Evolutionary conservation across 148 eudicot genomes (phyloP).

Genomic region (Agrostemma githago): DNA sequence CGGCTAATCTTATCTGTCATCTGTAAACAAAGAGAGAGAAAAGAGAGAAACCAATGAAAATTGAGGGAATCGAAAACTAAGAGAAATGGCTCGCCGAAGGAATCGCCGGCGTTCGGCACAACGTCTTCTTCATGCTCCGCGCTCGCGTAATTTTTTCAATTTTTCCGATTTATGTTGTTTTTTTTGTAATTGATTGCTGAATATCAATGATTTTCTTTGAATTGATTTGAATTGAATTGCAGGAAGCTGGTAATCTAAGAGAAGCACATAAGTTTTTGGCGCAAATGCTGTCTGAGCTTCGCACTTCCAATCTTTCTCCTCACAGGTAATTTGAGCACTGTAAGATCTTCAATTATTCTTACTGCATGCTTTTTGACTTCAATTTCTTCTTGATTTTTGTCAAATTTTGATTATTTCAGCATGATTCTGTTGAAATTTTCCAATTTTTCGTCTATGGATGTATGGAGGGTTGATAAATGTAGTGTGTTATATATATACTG

Average conservation of each 20-base stretch:
- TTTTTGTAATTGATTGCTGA: not conserved
- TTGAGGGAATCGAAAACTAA: slow-evolving; percentile 71
- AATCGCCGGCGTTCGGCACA: slow-evolving; percentile 88
- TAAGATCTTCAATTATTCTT: slow-evolving; percentile 22
- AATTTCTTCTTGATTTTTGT: not conserved
- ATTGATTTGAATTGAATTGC: slow-evolving; percentile 4
- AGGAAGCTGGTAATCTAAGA: slow-evolving; percentile 83
- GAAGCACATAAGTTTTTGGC: slow-evolving; percentile 89
- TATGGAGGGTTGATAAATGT: not conserved
- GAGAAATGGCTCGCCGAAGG: slow-evolving; percentile 99
- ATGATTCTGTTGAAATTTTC: not conserved
- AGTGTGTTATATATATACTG: not conserved
- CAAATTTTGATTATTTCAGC: not conserved
- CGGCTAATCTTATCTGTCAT: not conserved
- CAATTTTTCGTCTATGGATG: not conserved
- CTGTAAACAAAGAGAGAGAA: not conserved
- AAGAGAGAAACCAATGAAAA: slow-evolving; percentile 34
- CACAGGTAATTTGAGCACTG: slow-evolving; percentile 93
- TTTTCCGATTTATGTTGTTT: not conserved
- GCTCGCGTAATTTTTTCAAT: slow-evolving; percentile 48
- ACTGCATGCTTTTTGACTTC: not conserved
- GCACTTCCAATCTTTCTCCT: slow-evolving; percentile 89
- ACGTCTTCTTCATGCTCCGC: slow-evolving; percentile 90
- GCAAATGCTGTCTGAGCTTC: slow-evolving; percentile 82
- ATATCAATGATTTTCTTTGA: no score